Evolutionary conservation across 129 eudicot genomes (phyloP).

Genomic region (Smallanthus sonchifolius): DNA sequence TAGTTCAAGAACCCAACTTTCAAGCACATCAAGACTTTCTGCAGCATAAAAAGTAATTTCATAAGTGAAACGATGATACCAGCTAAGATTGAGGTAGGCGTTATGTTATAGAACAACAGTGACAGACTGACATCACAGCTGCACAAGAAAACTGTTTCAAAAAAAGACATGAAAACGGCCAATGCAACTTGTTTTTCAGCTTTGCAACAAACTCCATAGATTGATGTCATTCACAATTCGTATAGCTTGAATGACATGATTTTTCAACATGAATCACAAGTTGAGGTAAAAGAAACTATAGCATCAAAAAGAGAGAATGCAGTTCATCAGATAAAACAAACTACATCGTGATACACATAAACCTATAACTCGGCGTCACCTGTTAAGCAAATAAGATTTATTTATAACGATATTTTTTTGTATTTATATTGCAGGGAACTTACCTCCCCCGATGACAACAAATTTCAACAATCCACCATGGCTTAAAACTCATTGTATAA

Average conservation of each 20-base stretch:
- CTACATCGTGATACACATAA: too few relatives aligned
- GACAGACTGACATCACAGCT: not conserved
- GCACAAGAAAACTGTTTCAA: not conserved
- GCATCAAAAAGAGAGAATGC: slow-evolving; percentile 2
- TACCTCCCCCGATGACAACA: slow-evolving; percentile 93
- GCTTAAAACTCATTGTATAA: slow-evolving; percentile 67
- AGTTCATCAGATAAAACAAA: slow-evolving; percentile 14
- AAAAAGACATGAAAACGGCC: not conserved
- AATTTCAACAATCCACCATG: slow-evolving; percentile 81
- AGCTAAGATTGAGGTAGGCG: slow-evolving; percentile 7
- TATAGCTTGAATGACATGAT: slow-evolving; percentile 11
- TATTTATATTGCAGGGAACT: slow-evolving; percentile 2
- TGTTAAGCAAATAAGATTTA: slow-evolving; percentile 1
- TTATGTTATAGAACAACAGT: slow-evolving; percentile 9
- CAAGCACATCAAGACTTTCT: slow-evolving; percentile 90
- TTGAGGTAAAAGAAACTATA: not conserved
- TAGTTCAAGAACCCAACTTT: slow-evolving; percentile 84
- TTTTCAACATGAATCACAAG: not conserved
- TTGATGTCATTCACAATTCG: not conserved
- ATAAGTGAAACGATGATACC: not conserved
- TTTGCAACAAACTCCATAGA: not conserved
- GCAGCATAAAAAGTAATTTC: slow-evolving; percentile 38
- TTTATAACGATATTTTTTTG: not conserved
- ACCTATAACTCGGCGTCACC: not conserved
- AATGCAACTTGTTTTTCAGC: not conserved